Conservation (phyloP, 1,284 basidiomycete genomes). For the Trichosporon sp. region DNA sequence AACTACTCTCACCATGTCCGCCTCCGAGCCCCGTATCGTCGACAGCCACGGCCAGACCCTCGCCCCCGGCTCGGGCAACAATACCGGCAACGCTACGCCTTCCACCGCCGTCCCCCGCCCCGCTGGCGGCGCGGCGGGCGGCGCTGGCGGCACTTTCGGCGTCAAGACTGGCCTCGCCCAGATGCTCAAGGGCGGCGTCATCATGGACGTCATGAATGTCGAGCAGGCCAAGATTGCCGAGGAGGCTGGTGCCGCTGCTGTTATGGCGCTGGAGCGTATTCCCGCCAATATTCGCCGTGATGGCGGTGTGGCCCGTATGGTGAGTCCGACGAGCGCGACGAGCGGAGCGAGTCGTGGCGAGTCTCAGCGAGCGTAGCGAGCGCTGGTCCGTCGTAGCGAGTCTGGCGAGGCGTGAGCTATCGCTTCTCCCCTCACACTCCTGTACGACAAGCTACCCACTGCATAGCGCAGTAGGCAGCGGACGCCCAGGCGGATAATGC, state of each 20-base stretch:
- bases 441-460: no score
- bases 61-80: conserved; percentile 1
- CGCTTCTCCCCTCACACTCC: no score
- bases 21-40: conserved; percentile 19
- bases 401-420: no score
- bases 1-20: conserved; percentile 13
- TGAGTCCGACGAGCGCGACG: no score
- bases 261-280: conserved; percentile 94
- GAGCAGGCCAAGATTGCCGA: conserved; percentile 85
- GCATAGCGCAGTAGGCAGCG: no score
- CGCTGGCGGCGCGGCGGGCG: conserved; percentile 19
- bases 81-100: conserved; percentile 14
- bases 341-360: no score
- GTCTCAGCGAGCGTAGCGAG: no score
- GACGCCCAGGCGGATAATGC: no score
- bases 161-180: conserved; percentile 92
- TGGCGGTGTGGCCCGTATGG: conserved; percentile 92
- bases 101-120: conserved; percentile 9
- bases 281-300: conserved; percentile 88
- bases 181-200: conserved; percentile 84
- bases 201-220: conserved; percentile 69
- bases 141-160: conserved; percentile 70
- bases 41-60: conserved; percentile 5
- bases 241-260: conserved; percentile 94
- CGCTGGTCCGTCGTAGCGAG: no score